Evolutionary conservation across 2,329 filamentous ascomycete genomes (phyloP).

Genomic region (Knufia fluminis): DNA sequence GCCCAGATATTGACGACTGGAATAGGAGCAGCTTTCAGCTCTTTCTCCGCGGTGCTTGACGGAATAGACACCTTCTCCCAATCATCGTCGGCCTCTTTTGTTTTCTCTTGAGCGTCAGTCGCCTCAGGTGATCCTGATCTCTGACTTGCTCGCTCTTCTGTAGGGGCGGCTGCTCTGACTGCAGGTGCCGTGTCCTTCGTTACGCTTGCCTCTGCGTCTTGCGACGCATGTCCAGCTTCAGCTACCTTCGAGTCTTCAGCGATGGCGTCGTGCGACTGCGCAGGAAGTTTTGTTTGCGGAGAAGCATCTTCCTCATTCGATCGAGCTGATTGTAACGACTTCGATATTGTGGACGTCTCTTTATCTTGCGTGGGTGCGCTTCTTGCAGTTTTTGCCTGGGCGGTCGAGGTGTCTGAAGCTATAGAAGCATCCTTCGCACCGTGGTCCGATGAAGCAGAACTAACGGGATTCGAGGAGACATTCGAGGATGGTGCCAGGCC

Average conservation of each 20-base stretch:
- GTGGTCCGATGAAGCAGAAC: conserved; percentile 24
- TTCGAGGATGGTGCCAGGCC: conserved; percentile 52
- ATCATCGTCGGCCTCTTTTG: conserved; percentile 44
- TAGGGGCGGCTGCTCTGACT: background rate
- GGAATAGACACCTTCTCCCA: conserved; percentile 52
- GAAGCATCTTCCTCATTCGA: background rate
- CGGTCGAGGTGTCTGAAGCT: conserved; percentile 23
- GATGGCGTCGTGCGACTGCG: background rate
- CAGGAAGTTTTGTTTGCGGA: background rate
- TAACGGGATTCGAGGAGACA: conserved; percentile 26
- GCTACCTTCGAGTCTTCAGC: background rate
- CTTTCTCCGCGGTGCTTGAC: conserved; percentile 40
- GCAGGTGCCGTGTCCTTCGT: background rate
- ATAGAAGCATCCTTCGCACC: conserved; percentile 4
- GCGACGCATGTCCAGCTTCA: background rate
- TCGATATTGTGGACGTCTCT: background rate
- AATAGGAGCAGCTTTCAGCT: conserved; percentile 70
- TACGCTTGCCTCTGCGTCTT: background rate
- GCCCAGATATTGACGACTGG: conserved; percentile 85
- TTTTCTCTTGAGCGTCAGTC: conserved; percentile 38
- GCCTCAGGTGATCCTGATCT: conserved; percentile 27
- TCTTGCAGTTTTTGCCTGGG: background rate
- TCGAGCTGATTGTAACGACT: background rate
- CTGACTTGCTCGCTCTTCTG: background rate
- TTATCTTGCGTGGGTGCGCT: background rate